A percentile compares a stretch with the other conserved stretches of the same genome.
These are phyloP conservation scores for Neofusicoccum kwambonambiense DNA, from an alignment of 2,329 filamentous ascomycete species.

Conservation along the genomic window DNA sequence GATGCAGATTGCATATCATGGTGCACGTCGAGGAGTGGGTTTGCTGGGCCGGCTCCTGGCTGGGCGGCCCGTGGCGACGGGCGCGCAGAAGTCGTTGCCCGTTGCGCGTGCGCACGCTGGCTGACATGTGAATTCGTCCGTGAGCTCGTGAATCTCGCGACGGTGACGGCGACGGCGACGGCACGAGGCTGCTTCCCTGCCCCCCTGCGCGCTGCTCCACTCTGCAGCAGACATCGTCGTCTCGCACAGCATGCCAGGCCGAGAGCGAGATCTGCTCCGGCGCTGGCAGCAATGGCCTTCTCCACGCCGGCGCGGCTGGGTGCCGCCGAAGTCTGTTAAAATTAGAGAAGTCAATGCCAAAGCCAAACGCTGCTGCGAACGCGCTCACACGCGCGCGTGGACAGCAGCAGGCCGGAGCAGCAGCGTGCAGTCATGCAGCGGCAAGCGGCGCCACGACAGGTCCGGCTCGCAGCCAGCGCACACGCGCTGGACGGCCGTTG, in stretches of 20 bases:
- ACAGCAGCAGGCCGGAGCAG: neutral
- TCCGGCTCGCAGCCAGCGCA: neutral
- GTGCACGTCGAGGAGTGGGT: neutral
- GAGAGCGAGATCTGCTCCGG: neutral
- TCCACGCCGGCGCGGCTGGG: neutral
- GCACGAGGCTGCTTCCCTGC: neutral
- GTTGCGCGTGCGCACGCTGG: neutral
- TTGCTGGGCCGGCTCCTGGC: neutral
- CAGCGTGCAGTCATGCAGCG: neutral
- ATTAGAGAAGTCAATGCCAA: neutral
- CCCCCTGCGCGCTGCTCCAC: neutral
- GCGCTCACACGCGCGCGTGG: neutral
- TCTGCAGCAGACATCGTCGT: neutral
- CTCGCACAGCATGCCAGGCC: neutral
- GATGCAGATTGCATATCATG: neutral
- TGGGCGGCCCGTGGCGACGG: neutral
- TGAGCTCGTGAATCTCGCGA: neutral
- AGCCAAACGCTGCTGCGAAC: neutral
- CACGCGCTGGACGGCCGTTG: neutral
- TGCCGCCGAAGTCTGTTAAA: neutral
- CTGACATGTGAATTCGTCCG: constrained; percentile 13
- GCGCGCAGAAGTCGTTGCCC: neutral
- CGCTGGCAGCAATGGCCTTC: neutral
- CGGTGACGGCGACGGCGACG: too few species aligned
- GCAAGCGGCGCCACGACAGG: neutral